Percentiles rank a stretch among this genome's conserved stretches.
Evolutionary conservation across 2,329 filamentous ascomycete species (phyloP).

Genomic region (Colletotrichum chlorophyti): DNA sequence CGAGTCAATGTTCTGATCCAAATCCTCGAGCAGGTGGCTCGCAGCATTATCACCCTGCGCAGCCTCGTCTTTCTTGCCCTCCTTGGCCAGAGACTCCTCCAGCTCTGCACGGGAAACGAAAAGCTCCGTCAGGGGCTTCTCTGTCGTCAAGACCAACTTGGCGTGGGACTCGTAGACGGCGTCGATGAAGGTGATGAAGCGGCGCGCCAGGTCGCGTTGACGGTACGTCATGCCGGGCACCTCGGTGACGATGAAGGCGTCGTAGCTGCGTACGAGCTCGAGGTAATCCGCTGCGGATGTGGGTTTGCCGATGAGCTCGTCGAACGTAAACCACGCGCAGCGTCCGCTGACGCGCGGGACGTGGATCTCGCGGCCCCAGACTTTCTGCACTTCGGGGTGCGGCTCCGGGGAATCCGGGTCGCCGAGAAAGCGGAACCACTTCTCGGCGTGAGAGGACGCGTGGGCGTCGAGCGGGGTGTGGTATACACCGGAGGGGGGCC

Average conservation of each 20-base stretch:
- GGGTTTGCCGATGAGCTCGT: constrained; percentile 87
- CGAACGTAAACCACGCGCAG: constrained; percentile 90
- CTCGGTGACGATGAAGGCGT: constrained; percentile 90
- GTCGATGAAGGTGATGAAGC: constrained; percentile 98
- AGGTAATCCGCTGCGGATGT: constrained; percentile 95
- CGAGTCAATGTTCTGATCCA: constrained; percentile 83
- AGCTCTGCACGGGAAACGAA: constrained; percentile 81
- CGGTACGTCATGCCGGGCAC: constrained; percentile 90
- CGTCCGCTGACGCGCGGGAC: constrained; percentile 89
- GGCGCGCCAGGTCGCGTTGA: constrained; percentile 83
- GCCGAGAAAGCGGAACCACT: constrained; percentile 95
- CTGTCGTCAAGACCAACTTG: constrained; percentile 94
- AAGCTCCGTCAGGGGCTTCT: constrained; percentile 82
- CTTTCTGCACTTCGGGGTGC: constrained; percentile 78
- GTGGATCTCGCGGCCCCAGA: constrained; percentile 91
- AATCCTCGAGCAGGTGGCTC: constrained; percentile 84
- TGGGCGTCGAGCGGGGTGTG: constrained; percentile 84
- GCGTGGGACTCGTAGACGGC: constrained; percentile 91
- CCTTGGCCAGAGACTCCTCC: constrained; percentile 57
- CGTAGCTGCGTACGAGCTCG: constrained; percentile 87
- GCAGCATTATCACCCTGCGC: constrained; percentile 68
- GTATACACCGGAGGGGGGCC: constrained; percentile 92
- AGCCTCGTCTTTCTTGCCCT: constrained; percentile 39
- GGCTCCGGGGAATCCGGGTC: constrained; percentile 79
- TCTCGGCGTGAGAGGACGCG: constrained; percentile 82